These are phyloP conservation scores for Xylogone sp. DNA, from an alignment of 2,329 filamentous ascomycete genomes.

Conservation along the genomic window DNA sequence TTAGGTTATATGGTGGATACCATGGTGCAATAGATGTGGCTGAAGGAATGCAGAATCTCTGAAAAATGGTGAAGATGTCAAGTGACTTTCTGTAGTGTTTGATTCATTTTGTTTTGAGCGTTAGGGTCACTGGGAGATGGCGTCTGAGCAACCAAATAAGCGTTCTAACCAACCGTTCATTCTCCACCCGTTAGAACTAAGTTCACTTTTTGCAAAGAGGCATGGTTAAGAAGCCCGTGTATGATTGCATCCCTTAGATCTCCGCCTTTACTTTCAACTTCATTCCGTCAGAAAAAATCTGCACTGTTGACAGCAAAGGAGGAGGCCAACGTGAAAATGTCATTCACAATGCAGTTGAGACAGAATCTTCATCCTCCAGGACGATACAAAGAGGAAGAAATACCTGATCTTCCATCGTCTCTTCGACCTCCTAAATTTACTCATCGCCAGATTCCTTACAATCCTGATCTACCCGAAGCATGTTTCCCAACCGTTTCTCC, in stretches of 20 bases:
- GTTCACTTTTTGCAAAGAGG: no score
- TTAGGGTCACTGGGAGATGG: no score
- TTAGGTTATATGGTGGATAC: not conserved
- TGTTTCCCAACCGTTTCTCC: constrained; percentile 18
- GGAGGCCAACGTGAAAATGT: not conserved
- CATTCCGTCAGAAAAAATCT: no score
- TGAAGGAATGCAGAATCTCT: not conserved
- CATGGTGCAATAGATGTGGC: not conserved
- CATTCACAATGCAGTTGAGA: constrained; percentile 3
- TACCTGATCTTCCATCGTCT: constrained; percentile 1
- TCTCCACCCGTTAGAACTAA: no score
- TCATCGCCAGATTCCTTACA: constrained; percentile 21
- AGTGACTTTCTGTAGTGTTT: not conserved
- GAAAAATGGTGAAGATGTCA: not conserved
- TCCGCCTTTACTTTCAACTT: no score
- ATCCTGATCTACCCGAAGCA: constrained; percentile 16
- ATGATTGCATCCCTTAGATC: no score
- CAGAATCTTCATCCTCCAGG: constrained; percentile 11
- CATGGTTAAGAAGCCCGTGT: no score
- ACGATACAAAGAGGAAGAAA: constrained; percentile 22
- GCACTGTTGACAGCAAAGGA: no score
- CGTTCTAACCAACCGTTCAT: no score
- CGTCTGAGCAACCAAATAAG: no score
- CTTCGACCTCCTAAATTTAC: constrained; percentile 13
- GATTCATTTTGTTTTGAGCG: not conserved